These are phyloP conservation scores for Berberis thunbergii DNA, from an alignment of 164 flowering plant species.

Conservation along the genomic window DNA sequence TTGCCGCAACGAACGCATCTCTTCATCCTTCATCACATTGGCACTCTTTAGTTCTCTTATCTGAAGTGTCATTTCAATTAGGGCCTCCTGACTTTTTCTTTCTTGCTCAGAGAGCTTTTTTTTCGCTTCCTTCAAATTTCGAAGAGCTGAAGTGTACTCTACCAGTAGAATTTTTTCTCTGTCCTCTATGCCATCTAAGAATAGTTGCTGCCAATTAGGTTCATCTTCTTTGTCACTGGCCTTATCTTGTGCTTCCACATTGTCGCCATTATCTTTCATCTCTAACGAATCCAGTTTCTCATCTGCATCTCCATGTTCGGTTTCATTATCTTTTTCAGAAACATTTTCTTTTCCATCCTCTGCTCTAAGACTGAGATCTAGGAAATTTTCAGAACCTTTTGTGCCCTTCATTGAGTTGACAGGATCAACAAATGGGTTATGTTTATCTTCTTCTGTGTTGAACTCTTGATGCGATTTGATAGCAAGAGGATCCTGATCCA, in stretches of 20 bases:
- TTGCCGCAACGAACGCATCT: constrained; percentile 34
- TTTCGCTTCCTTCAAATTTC: constrained; percentile 47
- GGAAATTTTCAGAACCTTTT: too few relatives aligned
- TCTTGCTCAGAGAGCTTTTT: constrained; percentile 41
- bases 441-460: neutral
- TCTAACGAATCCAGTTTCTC: constrained; percentile 8
- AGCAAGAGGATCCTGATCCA: neutral
- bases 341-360: neutral
- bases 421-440: too few relatives aligned
- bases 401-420: too few relatives aligned
- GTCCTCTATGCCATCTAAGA: constrained; percentile 34
- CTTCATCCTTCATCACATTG: constrained; percentile 44
- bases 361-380: too few relatives aligned
- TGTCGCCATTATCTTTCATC: neutral
- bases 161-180: constrained; percentile 37
- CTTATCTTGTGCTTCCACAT: constrained; percentile 8
- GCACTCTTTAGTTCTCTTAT: constrained; percentile 30
- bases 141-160: constrained; percentile 45
- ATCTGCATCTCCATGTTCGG: constrained; percentile 5
- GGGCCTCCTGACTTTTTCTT: constrained; percentile 25
- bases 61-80: constrained; percentile 21
- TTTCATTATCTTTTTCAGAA: neutral
- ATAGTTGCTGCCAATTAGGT: constrained; percentile 51
- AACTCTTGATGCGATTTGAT: neutral
- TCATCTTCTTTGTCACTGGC: constrained; percentile 5